Evolutionary conservation across 768 basidiomycete genomes (phyloP), one percentile per base, ranked within the genome.

Genomic region (Suillus discolor): DNA sequence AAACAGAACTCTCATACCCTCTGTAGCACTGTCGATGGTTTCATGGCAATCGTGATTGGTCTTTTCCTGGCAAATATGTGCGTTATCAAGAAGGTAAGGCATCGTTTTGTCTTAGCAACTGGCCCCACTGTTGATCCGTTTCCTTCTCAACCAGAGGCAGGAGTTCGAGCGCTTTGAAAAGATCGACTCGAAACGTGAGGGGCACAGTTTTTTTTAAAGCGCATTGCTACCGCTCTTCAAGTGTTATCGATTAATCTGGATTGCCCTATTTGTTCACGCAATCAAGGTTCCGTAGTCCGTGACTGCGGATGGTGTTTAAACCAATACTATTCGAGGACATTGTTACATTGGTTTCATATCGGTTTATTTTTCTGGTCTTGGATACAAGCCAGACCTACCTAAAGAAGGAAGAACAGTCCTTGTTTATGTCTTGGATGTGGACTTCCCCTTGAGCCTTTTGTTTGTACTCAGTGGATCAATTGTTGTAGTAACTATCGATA

Each of bases 171-270:
- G 94, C 42, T 96, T 97, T 84, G 89, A 86, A 82, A 91, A 84
- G 79, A 96, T 97, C 68, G 94, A 96, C 70, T 86, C 87, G 64
- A 97, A 96, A 79, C 89, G 92, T 68, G 94, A 93, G 68, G 93
- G 93, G 60, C 80, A 83, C 67, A 92, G 93, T 67, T 97, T 97
- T 71, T 94, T 96, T 67, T 96, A 79, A 85, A 66, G 34, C n/a
- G 62, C 59, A 57, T 57, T 59, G 38, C 25, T 59, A 59, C 39
- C 25, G 39, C 23, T 25, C 23, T 59, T 38, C 23, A 28, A 18
- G 6, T n/a, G 54, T 31, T 36, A n/a, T n/a, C 54, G 2, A 59
- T 28, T 38, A 16, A 23, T 25, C 31, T 31, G 31, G 31, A 31
- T 9, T 4, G 18, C 18, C 23, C 16, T 41, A 16, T 59, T 41